These are phyloP conservation scores for Dimargaris cristalligena DNA, from an alignment of 192 early-diverging fungal genomes.

Conservation along the genomic window DNA sequence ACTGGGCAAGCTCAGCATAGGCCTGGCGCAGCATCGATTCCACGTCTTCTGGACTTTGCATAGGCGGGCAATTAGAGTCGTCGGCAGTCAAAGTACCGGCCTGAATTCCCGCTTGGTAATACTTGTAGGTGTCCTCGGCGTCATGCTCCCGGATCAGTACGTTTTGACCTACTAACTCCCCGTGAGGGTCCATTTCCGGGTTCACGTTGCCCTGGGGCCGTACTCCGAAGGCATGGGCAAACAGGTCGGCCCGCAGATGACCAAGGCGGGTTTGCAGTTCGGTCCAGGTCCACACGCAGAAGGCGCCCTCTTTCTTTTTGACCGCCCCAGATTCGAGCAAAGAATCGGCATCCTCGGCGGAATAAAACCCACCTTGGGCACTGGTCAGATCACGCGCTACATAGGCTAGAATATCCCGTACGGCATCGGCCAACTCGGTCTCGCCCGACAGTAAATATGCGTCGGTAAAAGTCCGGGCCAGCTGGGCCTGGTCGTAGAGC, in stretches of 20 bases:
- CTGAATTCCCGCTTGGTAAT: not conserved
- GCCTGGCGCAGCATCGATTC: conserved; percentile 16
- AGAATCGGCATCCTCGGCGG: conserved; percentile 50
- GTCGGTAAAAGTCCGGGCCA: conserved; percentile 27
- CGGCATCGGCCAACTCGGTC: conserved; percentile 23
- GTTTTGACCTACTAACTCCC: conserved; percentile 37
- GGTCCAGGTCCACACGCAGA: conserved; percentile 37
- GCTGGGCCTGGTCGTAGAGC: conserved; percentile 55
- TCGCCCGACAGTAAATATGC: conserved; percentile 31
- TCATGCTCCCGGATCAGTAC: conserved; percentile 25
- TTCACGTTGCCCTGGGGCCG: conserved; percentile 34
- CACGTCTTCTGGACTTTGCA: no score
- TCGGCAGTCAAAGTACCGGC: conserved; percentile 23
- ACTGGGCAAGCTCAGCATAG: conserved; percentile 24
- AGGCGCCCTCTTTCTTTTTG: conserved; percentile 43
- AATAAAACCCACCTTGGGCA: conserved; percentile 36
- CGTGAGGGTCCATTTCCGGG: conserved; percentile 33
- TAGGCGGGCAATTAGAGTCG: no score
- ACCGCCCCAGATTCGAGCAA: conserved; percentile 19
- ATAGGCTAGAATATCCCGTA: conserved; percentile 35
- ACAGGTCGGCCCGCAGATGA: conserved; percentile 19
- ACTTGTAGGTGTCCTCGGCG: not conserved
- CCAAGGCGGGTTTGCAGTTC: conserved; percentile 28
- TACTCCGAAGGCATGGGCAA: conserved; percentile 32
- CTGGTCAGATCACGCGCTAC: conserved; percentile 31